Evolutionary conservation across 2,329 filamentous ascomycete genomes (phyloP).

Genomic region (Atkinsonella texensis): DNA sequence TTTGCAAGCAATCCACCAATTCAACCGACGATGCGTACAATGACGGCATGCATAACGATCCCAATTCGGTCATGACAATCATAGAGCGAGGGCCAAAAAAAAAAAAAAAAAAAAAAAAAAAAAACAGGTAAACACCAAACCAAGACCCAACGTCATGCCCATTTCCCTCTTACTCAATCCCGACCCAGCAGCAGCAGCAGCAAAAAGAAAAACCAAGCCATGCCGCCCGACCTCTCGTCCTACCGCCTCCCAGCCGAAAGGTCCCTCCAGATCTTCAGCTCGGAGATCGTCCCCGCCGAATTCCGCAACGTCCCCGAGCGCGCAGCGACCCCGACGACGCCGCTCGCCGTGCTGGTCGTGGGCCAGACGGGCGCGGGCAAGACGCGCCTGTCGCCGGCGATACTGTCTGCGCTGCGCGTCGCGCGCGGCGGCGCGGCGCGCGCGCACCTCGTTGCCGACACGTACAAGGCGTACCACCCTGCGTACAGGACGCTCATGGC

Average conservation of each 20-base stretch:
- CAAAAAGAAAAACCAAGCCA: background rate
- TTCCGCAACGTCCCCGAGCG: constrained; percentile 13
- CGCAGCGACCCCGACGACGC: constrained; percentile 8
- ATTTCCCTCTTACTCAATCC: no score
- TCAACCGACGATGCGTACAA: no score
- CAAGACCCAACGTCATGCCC: background rate
- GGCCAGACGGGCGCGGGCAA: constrained; percentile 39
- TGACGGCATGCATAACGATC: no score
- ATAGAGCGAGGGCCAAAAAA: no score
- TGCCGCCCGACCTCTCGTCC: constrained; percentile 17
- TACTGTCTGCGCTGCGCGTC: constrained; percentile 21
- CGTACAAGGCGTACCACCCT: constrained; percentile 37
- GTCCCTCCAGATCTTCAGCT: constrained; percentile 19
- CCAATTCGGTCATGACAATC: no score
- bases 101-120: no score
- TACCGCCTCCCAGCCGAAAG: constrained; percentile 20
- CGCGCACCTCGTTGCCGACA: constrained; percentile 35
- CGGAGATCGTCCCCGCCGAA: constrained; percentile 21
- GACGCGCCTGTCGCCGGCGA: constrained; percentile 28
- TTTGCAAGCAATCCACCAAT: no score
- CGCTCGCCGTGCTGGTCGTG: constrained; percentile 30
- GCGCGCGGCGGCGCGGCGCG: no score
- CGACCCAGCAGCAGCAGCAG: no score
- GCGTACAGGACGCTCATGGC: constrained; percentile 22
- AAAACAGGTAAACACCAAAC: no score